Conservation (phyloP, 2,329 filamentous ascomycete species). For the Zymoseptoria crescenta region DNA sequence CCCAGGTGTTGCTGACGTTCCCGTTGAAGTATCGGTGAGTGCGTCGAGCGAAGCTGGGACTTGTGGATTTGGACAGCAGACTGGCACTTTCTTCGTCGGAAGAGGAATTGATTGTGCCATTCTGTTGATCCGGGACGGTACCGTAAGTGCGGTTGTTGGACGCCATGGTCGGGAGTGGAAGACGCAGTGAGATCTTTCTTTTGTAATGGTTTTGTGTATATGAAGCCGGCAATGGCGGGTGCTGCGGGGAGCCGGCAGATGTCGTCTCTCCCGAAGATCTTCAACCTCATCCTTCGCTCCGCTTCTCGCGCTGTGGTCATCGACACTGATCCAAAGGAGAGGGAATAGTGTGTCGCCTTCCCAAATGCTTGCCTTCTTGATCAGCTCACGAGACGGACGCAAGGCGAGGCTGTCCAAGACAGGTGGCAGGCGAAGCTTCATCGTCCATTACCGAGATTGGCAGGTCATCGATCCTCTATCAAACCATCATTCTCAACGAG, state of each 20-base stretch:
- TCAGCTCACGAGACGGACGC: too few relatives aligned
- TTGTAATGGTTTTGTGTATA: background rate
- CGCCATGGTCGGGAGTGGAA: background rate
- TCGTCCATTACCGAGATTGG: too few relatives aligned
- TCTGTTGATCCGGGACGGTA: background rate
- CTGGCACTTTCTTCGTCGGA: background rate
- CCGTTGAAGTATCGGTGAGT: conserved; percentile 28
- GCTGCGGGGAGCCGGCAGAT: background rate
- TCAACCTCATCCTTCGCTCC: too few relatives aligned
- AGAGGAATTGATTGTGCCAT: background rate
- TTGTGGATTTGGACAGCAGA: background rate
- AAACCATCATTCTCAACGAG: too few relatives aligned
- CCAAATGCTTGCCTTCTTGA: too few relatives aligned
- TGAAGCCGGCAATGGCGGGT: background rate
- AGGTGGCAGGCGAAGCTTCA: too few relatives aligned
- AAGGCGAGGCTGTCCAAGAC: too few relatives aligned
- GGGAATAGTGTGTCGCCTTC: too few relatives aligned
- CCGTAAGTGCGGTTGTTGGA: background rate
- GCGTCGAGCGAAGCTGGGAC: conserved; percentile 1
- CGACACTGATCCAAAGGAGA: too few relatives aligned
- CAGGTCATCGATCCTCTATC: too few relatives aligned
- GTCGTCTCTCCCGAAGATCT: background rate
- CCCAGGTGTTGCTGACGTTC: conserved; percentile 55
- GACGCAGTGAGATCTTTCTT: background rate
- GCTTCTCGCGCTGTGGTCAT: too few relatives aligned